Evolutionary conservation across 2,329 filamentous ascomycete species (phyloP).

Genomic region (Endothia cerciana): DNA sequence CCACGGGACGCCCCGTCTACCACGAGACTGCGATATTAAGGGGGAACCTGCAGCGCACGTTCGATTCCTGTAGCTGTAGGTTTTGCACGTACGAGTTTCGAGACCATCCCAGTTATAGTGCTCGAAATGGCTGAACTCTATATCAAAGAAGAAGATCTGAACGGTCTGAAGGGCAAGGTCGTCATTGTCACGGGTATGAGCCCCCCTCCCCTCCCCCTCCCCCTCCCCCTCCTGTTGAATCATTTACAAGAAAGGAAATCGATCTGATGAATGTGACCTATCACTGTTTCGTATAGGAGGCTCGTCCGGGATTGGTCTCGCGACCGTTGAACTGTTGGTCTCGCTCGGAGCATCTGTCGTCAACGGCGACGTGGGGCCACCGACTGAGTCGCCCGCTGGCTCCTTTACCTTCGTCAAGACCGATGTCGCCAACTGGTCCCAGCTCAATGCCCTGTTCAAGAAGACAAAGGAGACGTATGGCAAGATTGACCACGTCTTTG

Average conservation of each 20-base stretch:
- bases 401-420: conserved; percentile 47
- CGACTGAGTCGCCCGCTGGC: conserved; percentile 34
- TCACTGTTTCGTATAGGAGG: conserved; percentile 44
- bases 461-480: conserved; percentile 63
- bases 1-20: neutral
- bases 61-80: neutral
- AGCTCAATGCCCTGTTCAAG: conserved; percentile 56
- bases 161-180: conserved; percentile 51
- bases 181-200: conserved; percentile 50
- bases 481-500: conserved; percentile 77
- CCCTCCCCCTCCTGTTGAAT: neutral
- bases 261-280: neutral
- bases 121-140: conserved; percentile 48
- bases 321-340: conserved; percentile 56
- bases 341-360: conserved; percentile 58
- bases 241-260: neutral
- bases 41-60: neutral
- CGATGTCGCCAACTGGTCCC: conserved; percentile 54
- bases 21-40: conserved; percentile 1
- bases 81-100: neutral
- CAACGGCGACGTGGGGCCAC: conserved; percentile 55
- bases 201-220: too few species aligned
- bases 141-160: conserved; percentile 50
- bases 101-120: neutral
- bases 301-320: conserved; percentile 64